Base-by-base conservation (phyloP, 441 rosid genomes). In the Syzygium malaccense region DNA sequence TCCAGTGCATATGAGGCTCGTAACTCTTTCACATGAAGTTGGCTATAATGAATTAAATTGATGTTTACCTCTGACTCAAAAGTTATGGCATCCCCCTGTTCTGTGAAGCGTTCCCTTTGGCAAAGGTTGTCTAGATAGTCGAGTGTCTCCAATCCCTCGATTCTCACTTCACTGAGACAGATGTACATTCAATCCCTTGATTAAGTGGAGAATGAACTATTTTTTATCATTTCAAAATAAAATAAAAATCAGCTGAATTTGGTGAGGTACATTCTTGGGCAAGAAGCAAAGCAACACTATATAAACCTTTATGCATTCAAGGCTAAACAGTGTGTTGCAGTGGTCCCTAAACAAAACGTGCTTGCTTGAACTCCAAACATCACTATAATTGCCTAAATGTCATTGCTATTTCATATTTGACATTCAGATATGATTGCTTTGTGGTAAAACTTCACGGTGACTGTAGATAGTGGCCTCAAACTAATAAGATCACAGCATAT, bases 71-170 rank as follows among this genome's bases (percentile, higher is more conserved):
- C 95, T 1, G 95, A 89, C 89, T 93, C 95, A 88, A 94, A 93
- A 71, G 95, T 93, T 45, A 92, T 75, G 3, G 95, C 93, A 48
- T 94, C 94, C 55, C 95, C 95, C 92, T 94, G 95, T 91, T 94
- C 95, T 0, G 95, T 94, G 84, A 94, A 92, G 68, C 93, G 94
- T 87, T 93, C 93, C 57, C 92, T 90, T 33, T 88, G 92, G 87
- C 91, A 54, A 51, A 94, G 94, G 90, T 93, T 94, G 87, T 94
- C 95, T 49, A 94, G 92, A 91, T 92, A 94, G 89, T 94, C 95
- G 37, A 93, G 90, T 58, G 95, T 94, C 93, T 94, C 95, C 91
- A 94, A 89, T 80, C 94, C 94, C 91, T 94, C 95, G 19, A 94
- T 88, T 88, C 95, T 93, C 90, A 94, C 95, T 91, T 94, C 95